phyloP scores from a whole-genome alignment of 176 grass and related monocot species.

The Rhynchospora breviuscula region DNA sequence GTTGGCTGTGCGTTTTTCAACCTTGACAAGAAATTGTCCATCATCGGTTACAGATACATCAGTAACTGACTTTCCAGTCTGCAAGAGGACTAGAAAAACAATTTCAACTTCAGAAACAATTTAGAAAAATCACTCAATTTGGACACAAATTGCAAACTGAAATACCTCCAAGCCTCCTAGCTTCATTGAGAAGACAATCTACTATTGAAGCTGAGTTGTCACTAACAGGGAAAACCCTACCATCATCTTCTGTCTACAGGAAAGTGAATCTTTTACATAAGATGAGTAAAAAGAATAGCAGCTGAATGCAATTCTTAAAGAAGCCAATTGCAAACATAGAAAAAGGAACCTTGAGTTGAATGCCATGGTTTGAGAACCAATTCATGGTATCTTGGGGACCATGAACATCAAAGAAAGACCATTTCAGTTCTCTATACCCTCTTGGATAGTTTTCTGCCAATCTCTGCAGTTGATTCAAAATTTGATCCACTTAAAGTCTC shows the following conservation, averaged over 20 bases:
- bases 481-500: neutral
- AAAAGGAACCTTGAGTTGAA: conserved; percentile 74
- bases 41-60: conserved; percentile 38
- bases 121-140: neutral
- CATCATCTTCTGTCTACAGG: conserved; percentile 69
- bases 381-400: conserved; percentile 77
- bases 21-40: conserved; percentile 59
- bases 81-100: conserved; percentile 71
- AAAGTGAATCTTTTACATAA: neutral
- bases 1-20: conserved; percentile 66
- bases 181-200: conserved; percentile 87
- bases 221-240: conserved; percentile 80
- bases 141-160: conserved; percentile 5
- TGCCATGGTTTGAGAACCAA: conserved; percentile 74
- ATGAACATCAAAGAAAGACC: conserved; percentile 69
- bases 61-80: conserved; percentile 70
- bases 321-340: neutral
- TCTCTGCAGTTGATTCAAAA: conserved; percentile 30
- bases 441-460: conserved; percentile 76
- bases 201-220: conserved; percentile 71
- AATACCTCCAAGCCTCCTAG: conserved; percentile 63
- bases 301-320: neutral
- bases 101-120: conserved; percentile 31
- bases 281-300: neutral
- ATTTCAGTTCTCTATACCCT: conserved; percentile 68